Conservation (phyloP, 1,284 basidiomycete genomes). For the Mixia osmundae region DNA sequence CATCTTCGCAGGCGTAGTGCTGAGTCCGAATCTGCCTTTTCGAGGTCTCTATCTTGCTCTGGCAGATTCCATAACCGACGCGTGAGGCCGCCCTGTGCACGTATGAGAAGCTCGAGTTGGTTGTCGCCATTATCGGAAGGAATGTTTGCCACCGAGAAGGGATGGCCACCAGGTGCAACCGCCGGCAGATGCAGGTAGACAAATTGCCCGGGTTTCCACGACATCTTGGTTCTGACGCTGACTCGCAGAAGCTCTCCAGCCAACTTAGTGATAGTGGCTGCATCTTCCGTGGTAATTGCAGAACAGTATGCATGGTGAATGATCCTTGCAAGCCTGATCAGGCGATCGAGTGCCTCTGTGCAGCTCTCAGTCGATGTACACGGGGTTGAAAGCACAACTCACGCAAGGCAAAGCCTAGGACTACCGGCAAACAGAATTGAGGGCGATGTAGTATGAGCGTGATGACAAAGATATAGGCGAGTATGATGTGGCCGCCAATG, state of each 20-base stretch:
- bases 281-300: conserved; percentile 2
- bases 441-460: conserved; percentile 6
- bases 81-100: too few species aligned
- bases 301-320: conserved; percentile 2
- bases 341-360: conserved; percentile 6
- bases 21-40: too few species aligned
- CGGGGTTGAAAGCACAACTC: conserved; percentile 7
- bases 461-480: conserved; percentile 4
- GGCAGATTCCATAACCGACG: too few species aligned
- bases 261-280: conserved; percentile 3
- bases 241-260: conserved; percentile 7
- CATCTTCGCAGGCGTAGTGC: too few species aligned
- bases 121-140: too few species aligned
- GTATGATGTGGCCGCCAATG: not conserved
- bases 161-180: conserved; percentile 8
- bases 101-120: too few species aligned
- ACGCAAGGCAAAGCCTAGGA: not conserved
- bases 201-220: conserved; percentile 7
- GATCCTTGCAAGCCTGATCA: conserved; percentile 5
- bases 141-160: conserved; percentile 7
- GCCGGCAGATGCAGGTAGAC: conserved; percentile 9
- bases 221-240: conserved; percentile 6
- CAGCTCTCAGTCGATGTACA: conserved; percentile 9
- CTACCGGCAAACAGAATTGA: not conserved
- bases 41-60: too few species aligned